Conservation (phyloP, 2,329 filamentous ascomycete species). For the Arachnopeziza araneosa region DNA sequence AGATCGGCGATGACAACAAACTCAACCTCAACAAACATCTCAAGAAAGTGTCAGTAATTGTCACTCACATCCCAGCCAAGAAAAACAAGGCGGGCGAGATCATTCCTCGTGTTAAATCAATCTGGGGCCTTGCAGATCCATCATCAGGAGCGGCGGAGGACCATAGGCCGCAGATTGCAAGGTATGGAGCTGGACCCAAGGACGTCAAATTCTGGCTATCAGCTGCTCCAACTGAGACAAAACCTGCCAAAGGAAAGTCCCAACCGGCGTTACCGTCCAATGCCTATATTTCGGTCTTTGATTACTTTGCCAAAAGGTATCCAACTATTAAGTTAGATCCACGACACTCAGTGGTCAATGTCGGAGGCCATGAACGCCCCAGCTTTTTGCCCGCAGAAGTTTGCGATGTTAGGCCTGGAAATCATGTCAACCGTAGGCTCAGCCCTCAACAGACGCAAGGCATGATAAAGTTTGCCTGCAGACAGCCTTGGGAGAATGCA, state of each 20-base stretch:
- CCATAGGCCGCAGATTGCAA: slow-evolving; percentile 32
- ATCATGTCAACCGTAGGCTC: slow-evolving; percentile 56
- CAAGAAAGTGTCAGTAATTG: slow-evolving; percentile 35
- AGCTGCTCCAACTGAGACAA: slow-evolving; percentile 24
- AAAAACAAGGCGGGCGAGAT: slow-evolving; percentile 30
- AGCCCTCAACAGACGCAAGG: slow-evolving; percentile 52
- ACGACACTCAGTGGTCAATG: slow-evolving; percentile 55
- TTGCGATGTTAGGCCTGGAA: slow-evolving; percentile 58
- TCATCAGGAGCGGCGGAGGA: slow-evolving; percentile 32
- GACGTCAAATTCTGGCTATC: slow-evolving; percentile 51
- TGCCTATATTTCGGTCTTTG: slow-evolving; percentile 47
- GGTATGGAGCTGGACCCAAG: slow-evolving; percentile 42
- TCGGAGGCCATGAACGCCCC: slow-evolving; percentile 52
- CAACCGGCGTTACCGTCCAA: slow-evolving; percentile 21
- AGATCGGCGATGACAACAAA: slow-evolving; percentile 25
- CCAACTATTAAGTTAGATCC: slow-evolving; percentile 43
- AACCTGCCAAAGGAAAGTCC: slow-evolving; percentile 20
- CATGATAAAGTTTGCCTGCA: slow-evolving; percentile 71
- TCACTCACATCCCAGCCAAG: slow-evolving; percentile 33
- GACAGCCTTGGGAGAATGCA: slow-evolving; percentile 61
- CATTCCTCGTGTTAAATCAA: slow-evolving; percentile 38
- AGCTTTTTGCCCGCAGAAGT: slow-evolving; percentile 62
- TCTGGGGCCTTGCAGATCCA: slow-evolving; percentile 39
- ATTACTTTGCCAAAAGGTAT: slow-evolving; percentile 49
- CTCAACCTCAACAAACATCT: slow-evolving; percentile 26